A percentile compares a stretch with the other conserved stretches of the same genome.
phyloP scores from a whole-genome alignment of 257 asterid species.

The Nicotiana undulata region DNA sequence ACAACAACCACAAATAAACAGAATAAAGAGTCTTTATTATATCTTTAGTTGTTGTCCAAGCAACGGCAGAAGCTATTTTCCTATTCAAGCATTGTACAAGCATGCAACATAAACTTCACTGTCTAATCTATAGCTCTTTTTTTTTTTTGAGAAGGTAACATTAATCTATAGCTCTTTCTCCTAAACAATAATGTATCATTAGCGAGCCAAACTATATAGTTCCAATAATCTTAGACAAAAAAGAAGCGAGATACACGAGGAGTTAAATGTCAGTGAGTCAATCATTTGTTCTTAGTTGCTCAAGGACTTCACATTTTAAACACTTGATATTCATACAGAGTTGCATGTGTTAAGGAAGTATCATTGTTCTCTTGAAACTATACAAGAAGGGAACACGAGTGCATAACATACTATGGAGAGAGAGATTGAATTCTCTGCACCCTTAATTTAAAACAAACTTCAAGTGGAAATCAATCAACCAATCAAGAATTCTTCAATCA shows the following conservation, averaged over 20 bases:
- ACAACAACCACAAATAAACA: no score
- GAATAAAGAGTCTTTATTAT: no score
- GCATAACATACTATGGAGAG: background rate
- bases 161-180: no score
- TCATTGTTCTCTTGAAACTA: background rate
- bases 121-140: background rate
- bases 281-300: background rate
- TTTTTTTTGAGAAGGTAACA: no score
- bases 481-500: background rate
- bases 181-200: background rate
- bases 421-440: background rate
- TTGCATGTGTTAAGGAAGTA: background rate
- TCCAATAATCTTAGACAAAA: background rate
- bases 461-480: background rate
- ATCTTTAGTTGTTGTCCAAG: background rate
- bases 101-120: background rate
- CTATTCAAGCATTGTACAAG: background rate
- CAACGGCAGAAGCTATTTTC: background rate
- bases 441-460: background rate
- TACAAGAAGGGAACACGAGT: background rate
- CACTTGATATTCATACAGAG: background rate
- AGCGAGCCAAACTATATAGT: no score
- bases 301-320: background rate
- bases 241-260: background rate
- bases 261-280: background rate